phyloP scores from a whole-genome alignment of 164 flowering plant species.

The Pachysandra terminalis region DNA sequence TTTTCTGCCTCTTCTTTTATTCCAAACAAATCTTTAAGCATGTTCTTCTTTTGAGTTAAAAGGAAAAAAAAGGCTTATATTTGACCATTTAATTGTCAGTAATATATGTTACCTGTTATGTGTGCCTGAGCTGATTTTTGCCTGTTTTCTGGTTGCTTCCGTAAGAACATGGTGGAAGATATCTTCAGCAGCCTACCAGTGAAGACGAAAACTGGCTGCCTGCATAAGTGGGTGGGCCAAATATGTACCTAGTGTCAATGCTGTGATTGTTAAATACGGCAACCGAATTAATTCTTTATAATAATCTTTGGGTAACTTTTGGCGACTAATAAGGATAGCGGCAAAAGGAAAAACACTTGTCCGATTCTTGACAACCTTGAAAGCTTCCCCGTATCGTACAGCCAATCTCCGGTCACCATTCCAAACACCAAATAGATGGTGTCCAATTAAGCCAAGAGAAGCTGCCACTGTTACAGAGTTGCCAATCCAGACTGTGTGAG shows the following conservation, averaged over 20 bases:
- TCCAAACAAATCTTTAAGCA: background rate
- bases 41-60: background rate
- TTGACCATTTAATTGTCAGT: background rate
- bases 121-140: no score
- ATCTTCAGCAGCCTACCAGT: slow-evolving; percentile 61
- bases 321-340: slow-evolving; percentile 92
- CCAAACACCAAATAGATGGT: slow-evolving; percentile 96
- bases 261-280: slow-evolving; percentile 72
- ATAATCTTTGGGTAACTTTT: slow-evolving; percentile 76
- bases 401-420: slow-evolving; percentile 91
- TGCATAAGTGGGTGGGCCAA: slow-evolving; percentile 89
- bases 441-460: slow-evolving; percentile 81
- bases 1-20: background rate
- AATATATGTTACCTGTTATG: slow-evolving; percentile 17
- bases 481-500: slow-evolving; percentile 92
- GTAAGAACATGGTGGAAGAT: background rate
- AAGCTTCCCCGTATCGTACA: slow-evolving; percentile 66
- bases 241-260: slow-evolving; percentile 72
- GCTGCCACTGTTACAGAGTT: slow-evolving; percentile 95
- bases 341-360: slow-evolving; percentile 93
- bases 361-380: slow-evolving; percentile 65
- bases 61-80: background rate
- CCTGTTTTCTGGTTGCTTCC: no score
- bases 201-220: slow-evolving; percentile 75
- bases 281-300: slow-evolving; percentile 75